Percentiles rank a stretch among this genome's conserved stretches.
phyloP scores from a whole-genome alignment of 352 stramenopile genomes.

The Phytophthora aleatoria region DNA sequence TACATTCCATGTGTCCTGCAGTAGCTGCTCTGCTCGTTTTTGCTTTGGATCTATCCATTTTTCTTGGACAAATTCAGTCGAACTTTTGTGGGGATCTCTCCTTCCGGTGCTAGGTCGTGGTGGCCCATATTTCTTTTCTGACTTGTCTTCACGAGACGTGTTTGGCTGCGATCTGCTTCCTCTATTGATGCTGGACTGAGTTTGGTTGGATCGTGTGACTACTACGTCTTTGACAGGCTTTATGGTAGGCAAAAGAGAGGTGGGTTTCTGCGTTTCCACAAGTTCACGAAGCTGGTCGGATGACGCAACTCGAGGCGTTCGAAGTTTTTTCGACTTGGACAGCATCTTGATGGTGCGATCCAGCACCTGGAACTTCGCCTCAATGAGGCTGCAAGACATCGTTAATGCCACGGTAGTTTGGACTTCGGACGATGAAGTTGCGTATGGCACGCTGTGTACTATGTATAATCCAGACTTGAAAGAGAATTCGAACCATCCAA shows the following conservation, averaged over 20 bases:
- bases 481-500: not conserved
- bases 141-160: slow-evolving; percentile 16
- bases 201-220: slow-evolving; percentile 12
- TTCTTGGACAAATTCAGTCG: slow-evolving; percentile 1
- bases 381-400: slow-evolving; percentile 71
- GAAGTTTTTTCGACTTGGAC: slow-evolving; percentile 33
- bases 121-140: not conserved
- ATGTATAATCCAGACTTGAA: slow-evolving; percentile 13
- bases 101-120: slow-evolving; percentile 23
- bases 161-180: slow-evolving; percentile 13
- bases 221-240: slow-evolving; percentile 9
- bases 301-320: slow-evolving; percentile 37
- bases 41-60: slow-evolving; percentile 47
- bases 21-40: slow-evolving; percentile 36
- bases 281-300: slow-evolving; percentile 58
- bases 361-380: slow-evolving; percentile 68
- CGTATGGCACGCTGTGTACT: not conserved
- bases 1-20: slow-evolving; percentile 46
- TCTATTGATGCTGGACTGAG: not conserved
- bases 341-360: slow-evolving; percentile 58
- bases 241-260: slow-evolving; percentile 22
- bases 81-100: slow-evolving; percentile 10
- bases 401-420: slow-evolving; percentile 1
- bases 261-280: slow-evolving; percentile 34
- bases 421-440: slow-evolving; percentile 2